Conservation (phyloP, 768 basidiomycete genomes). For the Clavulina sp. region DNA sequence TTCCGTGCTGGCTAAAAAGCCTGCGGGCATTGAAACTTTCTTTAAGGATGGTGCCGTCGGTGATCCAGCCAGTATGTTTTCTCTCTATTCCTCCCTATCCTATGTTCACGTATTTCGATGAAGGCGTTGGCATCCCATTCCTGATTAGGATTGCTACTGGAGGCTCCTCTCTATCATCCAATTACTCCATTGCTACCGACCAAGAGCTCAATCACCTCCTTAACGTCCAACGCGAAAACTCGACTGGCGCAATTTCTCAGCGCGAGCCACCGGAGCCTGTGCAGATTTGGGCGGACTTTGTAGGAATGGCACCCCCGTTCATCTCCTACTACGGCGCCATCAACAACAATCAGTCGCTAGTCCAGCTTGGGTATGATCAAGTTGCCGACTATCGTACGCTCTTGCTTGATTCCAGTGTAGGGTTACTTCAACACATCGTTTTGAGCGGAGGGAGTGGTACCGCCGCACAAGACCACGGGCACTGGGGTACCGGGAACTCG, state of each 20-base stretch:
- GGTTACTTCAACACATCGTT: slow-evolving; percentile 61
- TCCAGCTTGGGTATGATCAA: slow-evolving; percentile 52
- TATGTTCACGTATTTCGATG: neutral
- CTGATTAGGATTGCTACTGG: slow-evolving; percentile 40
- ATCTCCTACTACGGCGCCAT: slow-evolving; percentile 57
- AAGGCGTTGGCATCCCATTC: slow-evolving; percentile 45
- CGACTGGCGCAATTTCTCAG: slow-evolving; percentile 72
- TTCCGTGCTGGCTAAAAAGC: neutral
- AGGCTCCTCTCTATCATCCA: no score
- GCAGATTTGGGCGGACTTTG: slow-evolving; percentile 66
- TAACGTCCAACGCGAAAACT: slow-evolving; percentile 36
- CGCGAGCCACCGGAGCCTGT: slow-evolving; percentile 42
- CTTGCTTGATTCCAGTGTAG: slow-evolving; percentile 29
- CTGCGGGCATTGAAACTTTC: no score
- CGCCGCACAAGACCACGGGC: slow-evolving; percentile 39
- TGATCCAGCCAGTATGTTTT: slow-evolving; percentile 44
- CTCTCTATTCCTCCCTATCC: neutral
- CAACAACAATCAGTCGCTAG: slow-evolving; percentile 16
- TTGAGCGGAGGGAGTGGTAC: no score
- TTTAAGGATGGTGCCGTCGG: slow-evolving; percentile 26
- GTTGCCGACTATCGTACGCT: slow-evolving; percentile 53
- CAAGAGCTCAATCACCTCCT: slow-evolving; percentile 46
- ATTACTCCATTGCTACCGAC: slow-evolving; percentile 39
- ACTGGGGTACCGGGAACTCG: slow-evolving; percentile 78
- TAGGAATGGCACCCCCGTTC: slow-evolving; percentile 79